Evolutionary conservation across 352 stramenopile genomes (phyloP), one percentile per base, ranked within the genome.

Genomic region (Pythium coloratum): DNA sequence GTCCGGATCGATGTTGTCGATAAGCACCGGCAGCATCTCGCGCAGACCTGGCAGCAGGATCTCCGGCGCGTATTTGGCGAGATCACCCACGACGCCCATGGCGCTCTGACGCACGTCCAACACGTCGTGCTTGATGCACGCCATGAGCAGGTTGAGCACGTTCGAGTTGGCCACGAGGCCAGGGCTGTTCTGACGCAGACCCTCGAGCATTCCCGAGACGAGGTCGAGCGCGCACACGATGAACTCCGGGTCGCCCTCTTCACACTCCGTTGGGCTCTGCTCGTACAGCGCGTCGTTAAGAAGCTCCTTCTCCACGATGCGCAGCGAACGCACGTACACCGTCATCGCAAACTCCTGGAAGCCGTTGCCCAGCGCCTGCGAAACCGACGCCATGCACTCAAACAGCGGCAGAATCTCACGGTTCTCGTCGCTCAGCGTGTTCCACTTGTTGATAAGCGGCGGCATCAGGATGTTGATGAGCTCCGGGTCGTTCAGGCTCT

Each of bases 401-500:
- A 97, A 92, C 3, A 97, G 77, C 47, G 89, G 88, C 32, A 97
- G 69, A 33, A 96, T 81, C 67, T 96, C 86, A 46, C 86, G 84
- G 69, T 80, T 92, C 58, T 81, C 76, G 62, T 95, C 86, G 7
- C 89, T 82, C 44, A 96, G 61, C 7, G 69, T 63, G 59, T 96
- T 97, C 93, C 95, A 99, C 73, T 97, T 95, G 51, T 86, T 76
- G 68, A 99, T 91, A 40, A 99, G 81, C 32, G 90, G 82, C 34
- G 97, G 97, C 73, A 99, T 95, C 32, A 98, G 91, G 26, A 98
- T 86, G 55, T 80, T 81, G 46, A 98, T 96, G 44, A 98, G 72
- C 60, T 96, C 80, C 3, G 88, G 82, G 67, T 98, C 81, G 50
- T 97, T 98, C 75, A 98, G 82, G n/a, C 89, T 77, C 50, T 92